phyloP scores from a whole-genome alignment of 441 rosid genomes.

The Melianthus villosus region DNA sequence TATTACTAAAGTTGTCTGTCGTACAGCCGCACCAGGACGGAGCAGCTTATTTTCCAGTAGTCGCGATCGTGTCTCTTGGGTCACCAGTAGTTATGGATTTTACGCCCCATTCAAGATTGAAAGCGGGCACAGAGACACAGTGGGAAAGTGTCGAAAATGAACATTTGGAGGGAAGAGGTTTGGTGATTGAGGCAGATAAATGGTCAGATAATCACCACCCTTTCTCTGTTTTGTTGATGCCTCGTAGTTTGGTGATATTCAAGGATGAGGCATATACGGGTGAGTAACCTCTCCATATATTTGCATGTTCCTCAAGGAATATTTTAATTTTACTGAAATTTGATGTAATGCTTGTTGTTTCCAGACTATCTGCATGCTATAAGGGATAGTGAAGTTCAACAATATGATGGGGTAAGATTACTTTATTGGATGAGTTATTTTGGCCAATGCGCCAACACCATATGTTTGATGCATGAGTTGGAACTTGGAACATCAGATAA shows the following conservation, averaged over 20 bases:
- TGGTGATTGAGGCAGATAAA: constrained; percentile 12
- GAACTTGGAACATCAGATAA: too few species aligned
- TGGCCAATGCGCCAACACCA: not conserved
- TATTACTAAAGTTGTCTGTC: constrained; percentile 10
- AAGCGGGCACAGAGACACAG: constrained; percentile 8
- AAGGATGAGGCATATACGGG: constrained; percentile 62
- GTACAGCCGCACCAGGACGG: constrained; percentile 91
- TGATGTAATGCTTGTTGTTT: constrained; percentile 9
- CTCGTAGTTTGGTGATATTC: constrained; percentile 67
- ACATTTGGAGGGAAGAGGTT: constrained; percentile 9
- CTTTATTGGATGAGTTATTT: not conserved
- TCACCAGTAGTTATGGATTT: constrained; percentile 77
- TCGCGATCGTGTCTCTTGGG: constrained; percentile 68
- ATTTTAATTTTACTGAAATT: not conserved
- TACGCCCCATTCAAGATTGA: constrained; percentile 47
- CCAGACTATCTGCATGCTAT: constrained; percentile 77
- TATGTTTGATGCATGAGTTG: not conserved
- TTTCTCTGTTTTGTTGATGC: constrained; percentile 54
- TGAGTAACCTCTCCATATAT: constrained; percentile 10
- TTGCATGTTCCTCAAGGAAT: not conserved
- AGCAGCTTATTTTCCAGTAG: constrained; percentile 79
- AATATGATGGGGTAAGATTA: constrained; percentile 29
- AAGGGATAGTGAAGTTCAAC: constrained; percentile 33
- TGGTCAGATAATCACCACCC: constrained; percentile 23
- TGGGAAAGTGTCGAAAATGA: constrained; percentile 5